phyloP scores from a whole-genome alignment of 495 filamentous ascomycete genomes.

The Penicillium lagena region DNA sequence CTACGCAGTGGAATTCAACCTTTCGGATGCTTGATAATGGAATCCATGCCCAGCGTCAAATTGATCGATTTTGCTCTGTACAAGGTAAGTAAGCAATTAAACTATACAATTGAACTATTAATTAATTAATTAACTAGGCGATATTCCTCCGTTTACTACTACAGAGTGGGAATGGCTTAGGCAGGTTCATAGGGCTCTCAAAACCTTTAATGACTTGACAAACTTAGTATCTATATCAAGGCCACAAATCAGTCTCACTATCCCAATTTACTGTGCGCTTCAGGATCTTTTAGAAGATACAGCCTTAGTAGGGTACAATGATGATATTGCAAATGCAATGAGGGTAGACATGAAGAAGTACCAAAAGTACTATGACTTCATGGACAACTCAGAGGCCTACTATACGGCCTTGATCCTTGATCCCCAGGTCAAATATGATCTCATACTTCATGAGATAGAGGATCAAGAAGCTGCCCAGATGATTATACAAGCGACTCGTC shows the following conservation, averaged over 20 bases:
- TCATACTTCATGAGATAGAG: conserved; percentile 1
- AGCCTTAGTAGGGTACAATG: conserved; percentile 1
- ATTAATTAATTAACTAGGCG: no score
- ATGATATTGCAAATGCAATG: conserved; percentile 6
- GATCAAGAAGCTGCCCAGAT: conserved; percentile 1
- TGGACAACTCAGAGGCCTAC: conserved; percentile 6
- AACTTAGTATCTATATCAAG: conserved; percentile 2
- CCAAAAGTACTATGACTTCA: conserved; percentile 9
- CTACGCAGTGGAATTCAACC: conserved; percentile 5
- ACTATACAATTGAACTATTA: no score
- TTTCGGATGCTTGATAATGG: conserved; percentile 2
- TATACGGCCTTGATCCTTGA: conserved; percentile 6
- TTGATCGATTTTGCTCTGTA: neutral
- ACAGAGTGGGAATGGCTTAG: conserved; percentile 2
- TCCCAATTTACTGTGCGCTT: conserved; percentile 8
- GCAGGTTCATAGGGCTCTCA: conserved; percentile 1
- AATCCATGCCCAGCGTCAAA: neutral
- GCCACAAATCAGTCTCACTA: conserved; percentile 8
- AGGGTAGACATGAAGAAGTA: conserved; percentile 8
- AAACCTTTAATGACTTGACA: conserved; percentile 6
- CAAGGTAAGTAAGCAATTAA: no score
- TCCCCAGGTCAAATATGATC: conserved; percentile 1
- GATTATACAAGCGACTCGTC: neutral
- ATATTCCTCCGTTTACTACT: neutral
- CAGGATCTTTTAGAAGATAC: conserved; percentile 5